A percentile compares a stretch with the other conserved stretches of the same genome.
These are phyloP conservation scores for Boletus patriciae DNA, from an alignment of 768 basidiomycete species.

Conservation along the genomic window DNA sequence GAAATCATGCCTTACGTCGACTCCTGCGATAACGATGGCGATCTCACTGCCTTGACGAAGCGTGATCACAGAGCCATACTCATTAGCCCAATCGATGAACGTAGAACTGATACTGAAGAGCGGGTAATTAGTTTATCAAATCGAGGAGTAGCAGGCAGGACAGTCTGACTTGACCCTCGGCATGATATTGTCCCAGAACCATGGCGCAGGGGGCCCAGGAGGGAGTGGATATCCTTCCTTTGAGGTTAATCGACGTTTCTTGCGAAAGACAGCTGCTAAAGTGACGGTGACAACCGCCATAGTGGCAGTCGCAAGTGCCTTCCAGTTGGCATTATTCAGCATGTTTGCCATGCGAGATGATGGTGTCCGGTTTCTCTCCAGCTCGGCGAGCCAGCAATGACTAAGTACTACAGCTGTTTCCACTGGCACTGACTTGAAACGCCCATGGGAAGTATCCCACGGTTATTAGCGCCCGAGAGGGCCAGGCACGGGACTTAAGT, in stretches of 20 bases:
- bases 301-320: background rate
- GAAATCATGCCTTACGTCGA: constrained; percentile 13
- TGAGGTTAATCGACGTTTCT: background rate
- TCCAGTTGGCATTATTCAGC: background rate
- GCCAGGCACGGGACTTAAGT: too few species aligned
- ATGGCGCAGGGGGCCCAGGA: constrained; percentile 14
- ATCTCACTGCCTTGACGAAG: constrained; percentile 45
- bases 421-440: too few species aligned
- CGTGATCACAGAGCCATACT: constrained; percentile 60
- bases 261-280: background rate
- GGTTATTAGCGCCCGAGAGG: too few species aligned
- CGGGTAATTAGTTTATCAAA: background rate
- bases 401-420: too few species aligned
- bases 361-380: background rate
- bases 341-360: background rate
- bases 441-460: too few species aligned
- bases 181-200: constrained; percentile 9
- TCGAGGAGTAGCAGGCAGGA: too few species aligned
- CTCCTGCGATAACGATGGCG: constrained; percentile 18
- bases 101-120: constrained; percentile 19
- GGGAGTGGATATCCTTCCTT: constrained; percentile 14
- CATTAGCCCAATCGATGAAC: constrained; percentile 52
- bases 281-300: background rate
- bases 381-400: too few species aligned
- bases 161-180: constrained; percentile 10